These are phyloP conservation scores for Monoraphidium neglectum DNA, from an alignment of 139 green algal genomes.

Conservation along the genomic window DNA sequence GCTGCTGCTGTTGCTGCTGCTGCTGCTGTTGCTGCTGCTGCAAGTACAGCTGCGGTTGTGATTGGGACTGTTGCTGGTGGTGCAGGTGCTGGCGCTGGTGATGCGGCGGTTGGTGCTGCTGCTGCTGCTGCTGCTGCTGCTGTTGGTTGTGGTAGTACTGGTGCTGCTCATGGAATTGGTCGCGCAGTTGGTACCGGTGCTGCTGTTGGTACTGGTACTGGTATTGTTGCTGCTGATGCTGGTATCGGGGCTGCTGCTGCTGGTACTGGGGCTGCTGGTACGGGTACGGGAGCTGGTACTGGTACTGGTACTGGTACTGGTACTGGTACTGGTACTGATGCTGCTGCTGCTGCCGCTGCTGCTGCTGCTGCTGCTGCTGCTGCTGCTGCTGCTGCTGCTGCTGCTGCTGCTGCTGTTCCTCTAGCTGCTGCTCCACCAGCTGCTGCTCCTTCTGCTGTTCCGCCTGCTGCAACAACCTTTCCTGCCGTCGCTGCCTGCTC, in stretches of 20 bases:
- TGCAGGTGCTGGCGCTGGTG: no score
- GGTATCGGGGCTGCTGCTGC: not conserved
- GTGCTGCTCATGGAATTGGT: not conserved
- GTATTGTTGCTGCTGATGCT: not conserved
- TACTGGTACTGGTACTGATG: not conserved
- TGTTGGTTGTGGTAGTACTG: not conserved
- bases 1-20: not conserved
- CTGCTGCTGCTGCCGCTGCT: constrained; percentile 2
- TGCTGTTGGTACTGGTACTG: not conserved
- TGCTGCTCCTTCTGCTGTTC: no score
- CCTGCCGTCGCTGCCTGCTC: no score
- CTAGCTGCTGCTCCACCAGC: not conserved
- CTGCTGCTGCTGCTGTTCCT: not conserved
- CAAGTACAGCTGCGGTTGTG: no score
- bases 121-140: not conserved
- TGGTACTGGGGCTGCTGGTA: not conserved
- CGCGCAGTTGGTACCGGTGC: not conserved
- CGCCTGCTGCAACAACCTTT: no score
- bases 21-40: no score
- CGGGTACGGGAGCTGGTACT: not conserved
- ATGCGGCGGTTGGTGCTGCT: not conserved
- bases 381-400: constrained; percentile 1
- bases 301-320: not conserved
- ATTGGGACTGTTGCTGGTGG: no score
- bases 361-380: no score